Evolutionary conservation across 2,329 filamentous ascomycete genomes (phyloP).

Genomic region (Bipolaris victoriae): DNA sequence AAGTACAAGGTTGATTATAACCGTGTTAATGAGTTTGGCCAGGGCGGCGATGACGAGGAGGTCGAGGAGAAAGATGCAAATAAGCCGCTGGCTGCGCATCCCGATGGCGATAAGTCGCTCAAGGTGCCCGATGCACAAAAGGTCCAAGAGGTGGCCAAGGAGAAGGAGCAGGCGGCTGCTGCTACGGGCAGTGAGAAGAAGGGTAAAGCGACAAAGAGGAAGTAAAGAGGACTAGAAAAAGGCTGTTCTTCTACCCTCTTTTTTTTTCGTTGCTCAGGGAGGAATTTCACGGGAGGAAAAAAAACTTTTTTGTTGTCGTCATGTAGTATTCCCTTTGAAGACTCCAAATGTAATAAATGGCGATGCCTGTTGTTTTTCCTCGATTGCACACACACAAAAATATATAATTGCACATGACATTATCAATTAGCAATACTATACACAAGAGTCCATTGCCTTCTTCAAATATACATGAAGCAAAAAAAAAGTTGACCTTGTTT

Average conservation of each 20-base stretch:
- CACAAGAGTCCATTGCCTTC: too few species aligned
- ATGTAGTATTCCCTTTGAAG: too few species aligned
- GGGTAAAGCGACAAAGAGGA: constrained; percentile 40
- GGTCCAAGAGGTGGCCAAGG: constrained; percentile 25
- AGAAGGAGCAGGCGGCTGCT: constrained; percentile 27
- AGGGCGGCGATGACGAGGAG: constrained; percentile 87
- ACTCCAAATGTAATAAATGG: too few species aligned
- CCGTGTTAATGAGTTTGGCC: constrained; percentile 96
- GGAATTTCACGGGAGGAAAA: too few species aligned
- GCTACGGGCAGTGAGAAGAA: constrained; percentile 34
- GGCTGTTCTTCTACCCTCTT: background rate
- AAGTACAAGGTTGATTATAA: constrained; percentile 91
- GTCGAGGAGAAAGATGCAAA: constrained; percentile 58
- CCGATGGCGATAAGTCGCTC: constrained; percentile 38
- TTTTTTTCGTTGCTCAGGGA: too few species aligned
- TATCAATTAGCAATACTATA: too few species aligned
- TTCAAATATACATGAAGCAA: too few species aligned
- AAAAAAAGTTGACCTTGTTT: too few species aligned
- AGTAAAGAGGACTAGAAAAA: constrained; percentile 14
- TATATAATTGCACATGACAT: too few species aligned
- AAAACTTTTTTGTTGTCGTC: too few species aligned
- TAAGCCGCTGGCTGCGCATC: constrained; percentile 47
- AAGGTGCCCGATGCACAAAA: constrained; percentile 33
- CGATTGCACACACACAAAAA: too few species aligned
- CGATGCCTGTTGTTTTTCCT: too few species aligned